Evolutionary conservation across 2,329 filamentous ascomycete genomes (phyloP), one percentile per base, ranked within the genome.

Genomic region (Volutella citrinella): DNA sequence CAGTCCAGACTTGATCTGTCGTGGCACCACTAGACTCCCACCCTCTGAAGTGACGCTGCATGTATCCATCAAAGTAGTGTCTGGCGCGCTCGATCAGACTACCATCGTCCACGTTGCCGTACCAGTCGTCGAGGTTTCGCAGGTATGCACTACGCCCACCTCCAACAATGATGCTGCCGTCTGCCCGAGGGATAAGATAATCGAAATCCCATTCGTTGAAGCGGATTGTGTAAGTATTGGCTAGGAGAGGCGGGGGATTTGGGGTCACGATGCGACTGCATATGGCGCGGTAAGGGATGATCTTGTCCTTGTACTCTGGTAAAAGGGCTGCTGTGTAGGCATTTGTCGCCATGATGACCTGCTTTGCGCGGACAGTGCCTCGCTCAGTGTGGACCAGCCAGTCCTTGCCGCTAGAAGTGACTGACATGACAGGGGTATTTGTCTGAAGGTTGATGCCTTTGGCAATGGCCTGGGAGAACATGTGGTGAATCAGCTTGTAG

Each of bases 1-100:
- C 67, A 7, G 61, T 68, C 69, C 68, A 72, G 3, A 66, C 27
- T 16, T 34, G 27, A 19, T 26, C 30, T 5, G 36, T 38, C 10
- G 30, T 27, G 17, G 36, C 36, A 11, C 36, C 36, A 16, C 36
- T 38, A 17, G 30, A 27, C 17, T 38, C 36, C 36, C 36, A 38
- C 7, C 31, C 31, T 10, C 31, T 30, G 23, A 38, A 38, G 10
- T 34, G 27, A 5, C 36, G 36, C 21, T 38, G 36, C 36, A 38
- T 38, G 9, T 30, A 38, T 10, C 36, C 36, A 18, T 38, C 31
- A 22, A 38, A 38, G n/a, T 38, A 38, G 19, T 20, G 26, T 23
- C 19, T 38, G 8, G 36, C 36, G 7, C 31, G 24, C 18, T 38
- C 36, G 12, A 38, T 38, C 36, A 38, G 23, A 17, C 19, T 11